Evolutionary conservation across 208 protist species (phyloP).

Genomic region (Strigomonas culicis): DNA sequence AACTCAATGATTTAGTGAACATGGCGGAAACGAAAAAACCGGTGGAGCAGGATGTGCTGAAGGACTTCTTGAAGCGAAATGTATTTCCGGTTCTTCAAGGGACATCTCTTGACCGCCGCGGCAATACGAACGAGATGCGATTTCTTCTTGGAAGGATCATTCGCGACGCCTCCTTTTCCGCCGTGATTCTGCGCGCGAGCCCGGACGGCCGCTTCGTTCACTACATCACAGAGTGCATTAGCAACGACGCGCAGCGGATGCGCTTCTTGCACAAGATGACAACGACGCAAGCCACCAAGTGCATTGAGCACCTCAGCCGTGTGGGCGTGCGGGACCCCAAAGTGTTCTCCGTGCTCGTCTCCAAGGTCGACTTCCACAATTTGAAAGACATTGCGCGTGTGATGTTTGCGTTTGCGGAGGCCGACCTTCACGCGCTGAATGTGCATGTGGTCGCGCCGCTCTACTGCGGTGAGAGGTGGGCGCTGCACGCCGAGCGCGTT

Average conservation of each 20-base stretch:
- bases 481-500: constrained; percentile 6
- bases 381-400: constrained; percentile 63
- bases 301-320: constrained; percentile 58
- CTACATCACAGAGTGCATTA: constrained; percentile 53
- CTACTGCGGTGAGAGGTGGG: constrained; percentile 75
- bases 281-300: constrained; percentile 72
- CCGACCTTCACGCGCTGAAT: constrained; percentile 43
- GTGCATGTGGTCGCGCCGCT: constrained; percentile 62
- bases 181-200: constrained; percentile 44
- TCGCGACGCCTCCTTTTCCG: constrained; percentile 73
- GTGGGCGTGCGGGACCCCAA: constrained; percentile 48
- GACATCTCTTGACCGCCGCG: constrained; percentile 53
- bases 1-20: constrained; percentile 65
- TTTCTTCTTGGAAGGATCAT: constrained; percentile 55
- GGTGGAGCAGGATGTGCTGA: constrained; percentile 36
- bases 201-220: constrained; percentile 51
- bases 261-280: constrained; percentile 73
- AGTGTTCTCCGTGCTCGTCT: constrained; percentile 49
- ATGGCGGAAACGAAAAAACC: constrained; percentile 19
- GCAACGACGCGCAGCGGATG: constrained; percentile 64
- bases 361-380: constrained; percentile 53
- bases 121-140: constrained; percentile 44
- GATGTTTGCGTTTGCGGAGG: constrained; percentile 67
- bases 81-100: constrained; percentile 70
- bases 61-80: constrained; percentile 44